phyloP scores from a whole-genome alignment of 2,329 filamentous ascomycete species.

The Penicillium sp. region DNA sequence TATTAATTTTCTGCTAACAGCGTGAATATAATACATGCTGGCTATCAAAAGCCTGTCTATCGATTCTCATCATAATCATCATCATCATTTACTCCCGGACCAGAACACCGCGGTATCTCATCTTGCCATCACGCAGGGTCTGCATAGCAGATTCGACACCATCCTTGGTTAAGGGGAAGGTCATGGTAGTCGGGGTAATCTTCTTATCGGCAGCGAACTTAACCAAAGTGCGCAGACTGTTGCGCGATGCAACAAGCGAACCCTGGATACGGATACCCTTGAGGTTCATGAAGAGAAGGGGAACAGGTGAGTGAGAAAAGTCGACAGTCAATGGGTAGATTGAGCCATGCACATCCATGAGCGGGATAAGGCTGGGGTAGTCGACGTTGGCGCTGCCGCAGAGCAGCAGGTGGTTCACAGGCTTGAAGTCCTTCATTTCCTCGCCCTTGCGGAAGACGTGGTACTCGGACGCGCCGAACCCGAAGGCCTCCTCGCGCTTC shows the following conservation, averaged over 20 bases:
- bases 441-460: slow-evolving; percentile 20
- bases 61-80: neutral
- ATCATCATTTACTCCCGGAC: slow-evolving; percentile 16
- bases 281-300: slow-evolving; percentile 34
- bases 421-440: slow-evolving; percentile 18
- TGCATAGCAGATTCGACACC: slow-evolving; percentile 34
- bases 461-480: slow-evolving; percentile 21
- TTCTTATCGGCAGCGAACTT: slow-evolving; percentile 54
- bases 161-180: slow-evolving; percentile 47
- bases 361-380: slow-evolving; percentile 19
- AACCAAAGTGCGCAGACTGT: slow-evolving; percentile 53
- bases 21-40: neutral
- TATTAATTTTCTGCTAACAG: neutral
- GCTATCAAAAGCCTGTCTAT: slow-evolving; percentile 15
- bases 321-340: slow-evolving; percentile 24
- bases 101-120: slow-evolving; percentile 43
- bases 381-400: slow-evolving; percentile 21
- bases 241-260: slow-evolving; percentile 55
- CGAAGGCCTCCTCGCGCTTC: slow-evolving; percentile 23
- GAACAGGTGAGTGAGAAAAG: slow-evolving; percentile 14
- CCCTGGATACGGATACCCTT: slow-evolving; percentile 55
- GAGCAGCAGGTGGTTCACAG: slow-evolving; percentile 21
- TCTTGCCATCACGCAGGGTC: slow-evolving; percentile 40
- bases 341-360: slow-evolving; percentile 20
- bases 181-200: slow-evolving; percentile 57